These are phyloP conservation scores for Alternaria sp. DNA, from an alignment of 2,329 filamentous ascomycete species.

Conservation along the genomic window DNA sequence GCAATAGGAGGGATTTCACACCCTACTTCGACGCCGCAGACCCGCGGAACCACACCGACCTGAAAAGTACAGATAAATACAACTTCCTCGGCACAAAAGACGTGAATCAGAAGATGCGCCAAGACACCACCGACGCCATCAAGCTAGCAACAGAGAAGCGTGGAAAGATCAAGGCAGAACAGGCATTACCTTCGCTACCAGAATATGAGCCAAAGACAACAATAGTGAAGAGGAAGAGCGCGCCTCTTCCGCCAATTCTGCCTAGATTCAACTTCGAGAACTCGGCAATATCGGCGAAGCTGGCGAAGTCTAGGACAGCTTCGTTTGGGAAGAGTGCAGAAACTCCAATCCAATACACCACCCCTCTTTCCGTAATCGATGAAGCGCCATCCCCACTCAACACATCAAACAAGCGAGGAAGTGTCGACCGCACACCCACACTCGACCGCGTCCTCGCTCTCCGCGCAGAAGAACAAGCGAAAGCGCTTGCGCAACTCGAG, in stretches of 20 bases:
- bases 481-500: neutral
- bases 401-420: neutral
- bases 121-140: neutral
- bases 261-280: too few species aligned
- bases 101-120: neutral
- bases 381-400: neutral
- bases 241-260: accelerated
- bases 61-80: neutral
- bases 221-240: too few species aligned
- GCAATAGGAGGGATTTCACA: neutral
- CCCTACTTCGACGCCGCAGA: neutral
- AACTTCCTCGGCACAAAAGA: neutral
- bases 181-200: neutral
- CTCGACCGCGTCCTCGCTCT: neutral
- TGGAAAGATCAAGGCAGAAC: accelerated
- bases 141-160: neutral
- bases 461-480: conserved; percentile 6
- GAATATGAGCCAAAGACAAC: neutral
- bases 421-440: neutral
- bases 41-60: neutral
- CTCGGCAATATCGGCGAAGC: neutral
- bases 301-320: neutral
- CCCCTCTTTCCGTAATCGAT: neutral
- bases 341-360: neutral
- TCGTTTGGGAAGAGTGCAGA: neutral